These are phyloP conservation scores for Herpetomonas samuelpessoai DNA, from an alignment of 208 protist species.

Conservation along the genomic window DNA sequence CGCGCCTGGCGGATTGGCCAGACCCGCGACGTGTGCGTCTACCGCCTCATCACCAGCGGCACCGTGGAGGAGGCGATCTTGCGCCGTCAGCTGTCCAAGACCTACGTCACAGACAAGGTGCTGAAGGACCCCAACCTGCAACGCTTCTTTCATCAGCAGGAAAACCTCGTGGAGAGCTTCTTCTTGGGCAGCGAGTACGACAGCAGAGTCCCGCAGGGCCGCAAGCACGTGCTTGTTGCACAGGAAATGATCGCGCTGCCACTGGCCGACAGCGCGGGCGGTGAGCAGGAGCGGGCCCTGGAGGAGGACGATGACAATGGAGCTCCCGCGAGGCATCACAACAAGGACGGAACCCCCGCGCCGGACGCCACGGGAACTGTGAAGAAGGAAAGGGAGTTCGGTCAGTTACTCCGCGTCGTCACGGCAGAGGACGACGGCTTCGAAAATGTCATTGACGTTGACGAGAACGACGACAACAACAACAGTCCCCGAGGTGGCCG, in stretches of 20 bases:
- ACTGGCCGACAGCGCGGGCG: neutral
- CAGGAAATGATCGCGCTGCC: slow-evolving; percentile 24
- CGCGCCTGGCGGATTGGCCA: slow-evolving; percentile 98
- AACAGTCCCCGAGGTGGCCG: neutral
- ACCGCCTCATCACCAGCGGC: slow-evolving; percentile 95
- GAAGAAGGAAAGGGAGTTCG: neutral
- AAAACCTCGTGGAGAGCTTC: slow-evolving; percentile 91
- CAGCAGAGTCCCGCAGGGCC: slow-evolving; percentile 39
- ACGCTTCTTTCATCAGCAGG: slow-evolving; percentile 91
- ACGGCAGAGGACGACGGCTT: neutral
- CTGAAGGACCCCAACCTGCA: slow-evolving; percentile 94
- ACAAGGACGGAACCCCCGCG: neutral
- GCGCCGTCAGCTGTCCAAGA: slow-evolving; percentile 95
- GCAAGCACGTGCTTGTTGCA: slow-evolving; percentile 52
- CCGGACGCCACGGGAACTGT: neutral
- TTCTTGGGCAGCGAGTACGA: slow-evolving; percentile 84
- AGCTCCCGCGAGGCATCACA: neutral
- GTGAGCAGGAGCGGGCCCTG: slow-evolving; percentile 7
- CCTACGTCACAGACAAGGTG: slow-evolving; percentile 95
- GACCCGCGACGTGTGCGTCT: slow-evolving; percentile 93
- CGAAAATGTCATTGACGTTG: slow-evolving; percentile 3
- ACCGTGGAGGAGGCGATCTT: slow-evolving; percentile 99
- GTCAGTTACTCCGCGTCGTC: neutral
- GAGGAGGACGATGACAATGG: slow-evolving; percentile 9
- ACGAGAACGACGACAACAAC: neutral